Base-by-base conservation (phyloP, 2,329 filamentous ascomycete species). In the Thielaviopsis musarum region DNA sequence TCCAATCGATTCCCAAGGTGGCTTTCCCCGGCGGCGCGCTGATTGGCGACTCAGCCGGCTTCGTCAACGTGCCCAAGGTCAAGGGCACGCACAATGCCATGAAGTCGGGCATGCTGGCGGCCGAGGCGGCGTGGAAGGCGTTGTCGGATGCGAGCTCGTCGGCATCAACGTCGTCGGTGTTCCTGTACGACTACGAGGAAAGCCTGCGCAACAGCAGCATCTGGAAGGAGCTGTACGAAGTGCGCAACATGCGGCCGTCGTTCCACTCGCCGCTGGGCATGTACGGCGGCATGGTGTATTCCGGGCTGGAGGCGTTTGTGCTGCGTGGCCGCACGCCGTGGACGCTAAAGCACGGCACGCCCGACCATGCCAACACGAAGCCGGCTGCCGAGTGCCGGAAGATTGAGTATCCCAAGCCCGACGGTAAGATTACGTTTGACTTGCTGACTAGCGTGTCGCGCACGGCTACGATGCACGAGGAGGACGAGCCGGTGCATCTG, bases 1-100 rank as follows among this genome's bases (percentile, higher is more conserved):
- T 94, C 73, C 93, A 98, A 74, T 95, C 90, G 2, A 96, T 98
- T 66, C 93, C 93, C 59, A 96, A 96, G 72, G 90, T 93, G 55
- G 87, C 91, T 22, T 98, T 98, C 73, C 93, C 93, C 24, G 93
- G 93, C 62, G 93, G 93, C 61, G 93, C 93, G 54, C 77, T 98
- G 52, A 94, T 98, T 65, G 93, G 93, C 59, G 93, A 98, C 72
- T 94, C 91, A 19, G 93, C 93, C 28, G 93, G 93, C 5, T 95
- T 98, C 69, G 79, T 98, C 71, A 98, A 98, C 68, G 87, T 98
- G 17, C 93, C 93, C 64, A 98, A 98, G 76, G 88, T 98, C 72
- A 98, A 98, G 75, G 93, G 93, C 61, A 96, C 91, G 0, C 93
- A 98, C 72, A 96, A 93, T 54, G 90, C 93, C 57, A 97, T 98